These are phyloP conservation scores for Coemansia sp. DNA, from an alignment of 192 early-diverging fungal species.

Conservation along the genomic window DNA sequence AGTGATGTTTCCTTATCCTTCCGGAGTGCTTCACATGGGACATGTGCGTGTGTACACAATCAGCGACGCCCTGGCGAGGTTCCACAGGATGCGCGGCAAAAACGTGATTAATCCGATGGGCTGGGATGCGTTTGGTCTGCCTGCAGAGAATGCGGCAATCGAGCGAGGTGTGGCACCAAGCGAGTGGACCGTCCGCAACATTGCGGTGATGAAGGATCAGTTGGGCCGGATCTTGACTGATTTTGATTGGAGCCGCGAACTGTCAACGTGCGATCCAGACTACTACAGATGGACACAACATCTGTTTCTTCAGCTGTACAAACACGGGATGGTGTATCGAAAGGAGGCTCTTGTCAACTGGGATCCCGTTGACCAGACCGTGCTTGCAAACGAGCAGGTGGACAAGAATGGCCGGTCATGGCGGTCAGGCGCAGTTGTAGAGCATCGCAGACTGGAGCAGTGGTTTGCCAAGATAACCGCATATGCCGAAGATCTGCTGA, in stretches of 20 bases:
- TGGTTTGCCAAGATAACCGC: conserved; percentile 92
- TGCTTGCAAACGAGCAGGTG: conserved; percentile 96
- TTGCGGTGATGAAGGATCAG: conserved; percentile 79
- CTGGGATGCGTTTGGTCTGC: conserved; percentile 98
- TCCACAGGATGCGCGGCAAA: conserved; percentile 71
- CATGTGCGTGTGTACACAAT: conserved; percentile 97
- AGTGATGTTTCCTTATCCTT: conserved; percentile 96
- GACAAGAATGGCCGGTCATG: conserved; percentile 84
- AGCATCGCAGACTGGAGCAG: conserved; percentile 79
- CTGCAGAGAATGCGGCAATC: conserved; percentile 96
- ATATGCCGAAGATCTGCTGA: conserved; percentile 77
- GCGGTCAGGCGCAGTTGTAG: conserved; percentile 89
- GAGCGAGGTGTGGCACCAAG: conserved; percentile 73
- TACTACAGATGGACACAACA: conserved; percentile 97
- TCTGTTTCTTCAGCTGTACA: conserved; percentile 77
- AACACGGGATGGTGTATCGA: conserved; percentile 80
- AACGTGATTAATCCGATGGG: conserved; percentile 90
- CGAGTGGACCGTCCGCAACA: conserved; percentile 85
- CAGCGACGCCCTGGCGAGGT: conserved; percentile 80
- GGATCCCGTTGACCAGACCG: conserved; percentile 95
- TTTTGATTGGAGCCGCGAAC: conserved; percentile 92
- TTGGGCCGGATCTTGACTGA: conserved; percentile 70
- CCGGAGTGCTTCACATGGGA: conserved; percentile 91
- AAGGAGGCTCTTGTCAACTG: conserved; percentile 93
- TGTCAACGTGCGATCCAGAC: conserved; percentile 80